phyloP scores from a whole-genome alignment of 352 stramenopile species.

The Pythium apleroticum region DNA sequence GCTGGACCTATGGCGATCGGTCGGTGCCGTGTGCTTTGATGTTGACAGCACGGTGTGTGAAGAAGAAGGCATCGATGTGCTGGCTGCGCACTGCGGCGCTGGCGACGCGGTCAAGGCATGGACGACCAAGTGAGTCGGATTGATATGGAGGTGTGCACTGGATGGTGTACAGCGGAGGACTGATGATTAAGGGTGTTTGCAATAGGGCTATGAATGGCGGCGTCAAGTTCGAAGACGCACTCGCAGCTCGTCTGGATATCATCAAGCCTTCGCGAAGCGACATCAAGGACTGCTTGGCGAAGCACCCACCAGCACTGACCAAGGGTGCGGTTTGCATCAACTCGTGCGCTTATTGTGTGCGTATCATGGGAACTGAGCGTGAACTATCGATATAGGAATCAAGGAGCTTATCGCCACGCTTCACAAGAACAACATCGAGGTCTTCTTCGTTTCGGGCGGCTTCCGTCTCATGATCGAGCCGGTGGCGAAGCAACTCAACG shows the following conservation, averaged over 20 bases:
- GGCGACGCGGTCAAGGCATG: conserved; percentile 93
- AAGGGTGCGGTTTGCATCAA: conserved; percentile 36
- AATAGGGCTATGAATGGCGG: conserved; percentile 96
- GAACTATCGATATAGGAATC: conserved; percentile 40
- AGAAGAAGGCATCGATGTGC: conserved; percentile 98
- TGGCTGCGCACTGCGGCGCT: conserved; percentile 95
- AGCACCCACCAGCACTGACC: conserved; percentile 91
- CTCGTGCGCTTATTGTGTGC: neutral
- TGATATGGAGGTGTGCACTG: too few relatives aligned
- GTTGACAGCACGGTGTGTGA: conserved; percentile 98
- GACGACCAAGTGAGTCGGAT: conserved; percentile 88
- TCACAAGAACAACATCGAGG: conserved; percentile 87
- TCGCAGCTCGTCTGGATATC: conserved; percentile 94
- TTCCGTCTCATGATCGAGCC: conserved; percentile 99
- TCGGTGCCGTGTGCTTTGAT: conserved; percentile 87
- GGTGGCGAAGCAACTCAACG: conserved; percentile 84
- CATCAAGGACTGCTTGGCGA: conserved; percentile 89
- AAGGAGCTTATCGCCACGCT: conserved; percentile 90
- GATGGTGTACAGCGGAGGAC: too few relatives aligned
- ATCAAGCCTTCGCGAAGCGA: conserved; percentile 92
- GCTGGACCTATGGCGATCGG: conserved; percentile 64
- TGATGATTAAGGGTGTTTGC: conserved; percentile 15
- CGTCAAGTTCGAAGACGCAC: conserved; percentile 98
- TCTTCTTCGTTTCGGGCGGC: conserved; percentile 98
- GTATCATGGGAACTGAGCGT: neutral